Conservation (phyloP, 2,329 filamentous ascomycete genomes). For the Chaetoscypha palmicola region DNA sequence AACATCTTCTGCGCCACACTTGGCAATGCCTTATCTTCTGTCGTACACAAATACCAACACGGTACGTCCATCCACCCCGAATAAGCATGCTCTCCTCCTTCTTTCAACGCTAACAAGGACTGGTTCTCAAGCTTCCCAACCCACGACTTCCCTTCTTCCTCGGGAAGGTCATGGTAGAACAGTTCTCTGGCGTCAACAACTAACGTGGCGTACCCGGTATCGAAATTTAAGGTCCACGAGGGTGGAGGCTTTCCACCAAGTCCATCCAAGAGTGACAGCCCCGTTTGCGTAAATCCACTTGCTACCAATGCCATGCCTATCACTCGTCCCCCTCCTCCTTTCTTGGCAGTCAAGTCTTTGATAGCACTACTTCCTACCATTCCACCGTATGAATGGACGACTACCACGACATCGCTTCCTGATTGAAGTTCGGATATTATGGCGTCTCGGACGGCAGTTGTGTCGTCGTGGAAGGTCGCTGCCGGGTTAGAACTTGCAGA, state of each 20-base stretch:
- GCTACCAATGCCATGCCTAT: conserved; percentile 35
- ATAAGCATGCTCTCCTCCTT: conserved; percentile 32
- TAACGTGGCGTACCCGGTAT: conserved; percentile 35
- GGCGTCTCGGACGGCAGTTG: conserved; percentile 31
- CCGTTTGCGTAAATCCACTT: conserved; percentile 33
- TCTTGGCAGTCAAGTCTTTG: conserved; percentile 31
- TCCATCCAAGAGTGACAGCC: conserved; percentile 33
- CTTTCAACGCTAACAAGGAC: conserved; percentile 34
- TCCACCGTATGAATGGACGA: conserved; percentile 41
- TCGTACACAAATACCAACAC: conserved; percentile 34
- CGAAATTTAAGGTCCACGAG: conserved; percentile 31
- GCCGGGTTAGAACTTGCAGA: conserved; percentile 28
- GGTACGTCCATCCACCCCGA: conserved; percentile 27
- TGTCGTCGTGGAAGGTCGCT: conserved; percentile 33
- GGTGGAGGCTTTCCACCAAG: conserved; percentile 34
- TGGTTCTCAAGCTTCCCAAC: conserved; percentile 34
- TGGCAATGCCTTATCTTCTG: conserved; percentile 34
- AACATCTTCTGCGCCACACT: conserved; percentile 31
- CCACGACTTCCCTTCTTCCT: conserved; percentile 35
- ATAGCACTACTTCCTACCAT: conserved; percentile 34
- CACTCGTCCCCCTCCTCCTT: conserved; percentile 27
- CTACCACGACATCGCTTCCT: conserved; percentile 35
- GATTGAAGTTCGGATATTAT: conserved; percentile 31
- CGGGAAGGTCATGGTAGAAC: conserved; percentile 40
- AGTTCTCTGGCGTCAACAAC: conserved; percentile 30